Percentiles rank a stretch among this genome's conserved stretches.
Evolutionary conservation across 179 eudicot species (phyloP).

Genomic region (Beta lomatogona): DNA sequence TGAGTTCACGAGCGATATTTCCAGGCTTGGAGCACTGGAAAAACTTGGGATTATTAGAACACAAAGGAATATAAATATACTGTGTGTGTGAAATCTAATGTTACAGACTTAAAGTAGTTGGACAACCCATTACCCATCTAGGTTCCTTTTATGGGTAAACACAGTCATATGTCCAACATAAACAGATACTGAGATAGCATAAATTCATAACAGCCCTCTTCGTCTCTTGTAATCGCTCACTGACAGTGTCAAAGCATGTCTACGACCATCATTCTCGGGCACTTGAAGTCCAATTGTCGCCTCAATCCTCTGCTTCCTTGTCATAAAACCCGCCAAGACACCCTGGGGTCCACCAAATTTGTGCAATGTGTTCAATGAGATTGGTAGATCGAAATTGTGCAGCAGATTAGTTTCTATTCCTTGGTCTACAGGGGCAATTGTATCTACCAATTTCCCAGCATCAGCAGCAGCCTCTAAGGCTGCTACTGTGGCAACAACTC

Average conservation of each 20-base stretch:
- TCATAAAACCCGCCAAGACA: slow-evolving; percentile 79
- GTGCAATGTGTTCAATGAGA: slow-evolving; percentile 71
- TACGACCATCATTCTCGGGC: slow-evolving; percentile 89
- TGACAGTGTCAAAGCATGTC: slow-evolving; percentile 82
- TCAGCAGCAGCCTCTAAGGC: slow-evolving; percentile 93
- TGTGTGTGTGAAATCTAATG: slow-evolving; percentile 20
- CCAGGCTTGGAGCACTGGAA: slow-evolving; percentile 5
- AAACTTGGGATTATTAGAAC: slow-evolving; percentile 14
- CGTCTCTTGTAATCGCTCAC: slow-evolving; percentile 95
- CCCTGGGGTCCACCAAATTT: slow-evolving; percentile 83
- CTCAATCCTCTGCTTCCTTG: slow-evolving; percentile 83
- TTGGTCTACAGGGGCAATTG: slow-evolving; percentile 81
- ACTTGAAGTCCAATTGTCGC: slow-evolving; percentile 70
- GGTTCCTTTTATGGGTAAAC: neutral
- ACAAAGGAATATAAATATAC: slow-evolving; percentile 11
- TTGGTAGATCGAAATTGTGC: slow-evolving; percentile 83
- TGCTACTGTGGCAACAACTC: slow-evolving; percentile 69
- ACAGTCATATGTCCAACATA: neutral
- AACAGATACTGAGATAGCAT: neutral
- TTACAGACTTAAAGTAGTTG: slow-evolving; percentile 28
- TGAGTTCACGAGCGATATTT: neutral
- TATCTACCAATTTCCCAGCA: slow-evolving; percentile 94
- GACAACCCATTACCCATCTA: slow-evolving; percentile 11
- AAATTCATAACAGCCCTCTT: slow-evolving; percentile 69
- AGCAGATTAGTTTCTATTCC: slow-evolving; percentile 75